These are phyloP conservation scores for Kluyveromyces aestuarii DNA, from an alignment of 805 yeast genomes.

Conservation along the genomic window DNA sequence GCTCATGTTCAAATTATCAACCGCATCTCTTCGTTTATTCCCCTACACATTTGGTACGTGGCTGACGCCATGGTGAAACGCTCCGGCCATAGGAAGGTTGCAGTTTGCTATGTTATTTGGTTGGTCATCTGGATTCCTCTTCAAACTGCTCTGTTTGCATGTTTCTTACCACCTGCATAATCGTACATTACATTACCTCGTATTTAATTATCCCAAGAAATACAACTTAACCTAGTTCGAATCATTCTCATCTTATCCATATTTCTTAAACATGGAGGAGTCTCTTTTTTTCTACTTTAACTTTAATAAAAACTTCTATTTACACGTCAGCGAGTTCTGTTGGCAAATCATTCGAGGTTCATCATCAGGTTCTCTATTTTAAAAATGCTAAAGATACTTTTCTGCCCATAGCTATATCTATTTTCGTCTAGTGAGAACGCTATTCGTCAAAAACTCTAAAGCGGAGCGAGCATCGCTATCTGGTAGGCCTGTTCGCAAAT, in stretches of 20 bases:
- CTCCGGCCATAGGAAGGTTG: constrained; percentile 18
- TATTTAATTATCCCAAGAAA: too few species aligned
- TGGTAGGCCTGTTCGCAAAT: constrained; percentile 61
- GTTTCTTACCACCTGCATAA: constrained; percentile 92
- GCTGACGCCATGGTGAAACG: constrained; percentile 31
- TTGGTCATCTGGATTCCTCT: constrained; percentile 52
- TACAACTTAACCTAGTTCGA: neutral
- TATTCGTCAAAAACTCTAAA: constrained; percentile 71
- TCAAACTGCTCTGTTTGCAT: constrained; percentile 67
- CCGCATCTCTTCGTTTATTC: constrained; percentile 69
- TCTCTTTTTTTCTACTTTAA: too few species aligned
- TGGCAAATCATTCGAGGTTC: neutral
- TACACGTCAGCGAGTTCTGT: neutral
- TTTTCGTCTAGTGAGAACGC: constrained; percentile 73
- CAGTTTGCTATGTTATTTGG: constrained; percentile 37
- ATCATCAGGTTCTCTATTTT: neutral
- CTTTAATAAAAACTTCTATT: neutral
- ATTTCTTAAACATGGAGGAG: neutral
- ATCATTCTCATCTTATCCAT: neutral
- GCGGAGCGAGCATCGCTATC: constrained; percentile 87
- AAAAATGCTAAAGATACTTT: neutral
- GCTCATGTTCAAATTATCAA: constrained; percentile 87
- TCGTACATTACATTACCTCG: neutral
- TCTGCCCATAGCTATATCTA: constrained; percentile 21
- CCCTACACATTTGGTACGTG: constrained; percentile 66